Evolutionary conservation across 176 grass and related monocot species (phyloP).

Genomic region (Zea luxurians): DNA sequence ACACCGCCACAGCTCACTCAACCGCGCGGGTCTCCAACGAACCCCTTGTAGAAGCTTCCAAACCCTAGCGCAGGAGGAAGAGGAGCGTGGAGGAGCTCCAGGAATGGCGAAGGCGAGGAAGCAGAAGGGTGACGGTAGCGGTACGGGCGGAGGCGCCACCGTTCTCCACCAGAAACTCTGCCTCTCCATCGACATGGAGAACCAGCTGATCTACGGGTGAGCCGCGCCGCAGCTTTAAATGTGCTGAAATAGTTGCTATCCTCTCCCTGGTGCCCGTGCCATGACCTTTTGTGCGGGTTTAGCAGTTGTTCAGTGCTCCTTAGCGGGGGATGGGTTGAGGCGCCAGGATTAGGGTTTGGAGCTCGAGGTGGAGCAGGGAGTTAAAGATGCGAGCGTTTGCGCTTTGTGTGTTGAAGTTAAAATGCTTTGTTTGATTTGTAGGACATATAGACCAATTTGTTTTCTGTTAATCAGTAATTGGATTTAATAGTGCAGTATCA

Average conservation of each 20-base stretch:
- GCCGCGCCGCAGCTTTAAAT: slow-evolving; percentile 34
- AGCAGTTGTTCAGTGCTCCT: slow-evolving; percentile 21
- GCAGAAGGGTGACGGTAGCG: slow-evolving; percentile 71
- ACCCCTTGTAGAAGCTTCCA: slow-evolving; percentile 34
- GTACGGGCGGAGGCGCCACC: slow-evolving; percentile 51
- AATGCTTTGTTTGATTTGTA: slow-evolving; percentile 23
- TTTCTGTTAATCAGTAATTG: not conserved
- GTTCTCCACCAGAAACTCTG: slow-evolving; percentile 96
- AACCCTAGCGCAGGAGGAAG: slow-evolving; percentile 42
- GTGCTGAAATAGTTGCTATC: slow-evolving; percentile 13
- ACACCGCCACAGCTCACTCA: slow-evolving; percentile 40
- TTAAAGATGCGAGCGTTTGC: slow-evolving; percentile 20
- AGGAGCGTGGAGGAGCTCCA: slow-evolving; percentile 20
- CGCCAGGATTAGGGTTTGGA: slow-evolving; percentile 50
- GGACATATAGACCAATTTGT: slow-evolving; percentile 3
- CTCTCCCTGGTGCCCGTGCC: not conserved
- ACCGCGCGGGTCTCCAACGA: slow-evolving; percentile 23
- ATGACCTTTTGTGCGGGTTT: slow-evolving; percentile 26
- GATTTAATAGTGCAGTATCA: slow-evolving; percentile 16
- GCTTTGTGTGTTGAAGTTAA: slow-evolving; percentile 22
- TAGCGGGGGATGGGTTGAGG: slow-evolving; percentile 2
- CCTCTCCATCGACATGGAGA: slow-evolving; percentile 93
- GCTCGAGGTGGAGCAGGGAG: not conserved
- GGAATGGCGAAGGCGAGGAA: slow-evolving; percentile 91
- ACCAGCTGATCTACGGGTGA: slow-evolving; percentile 84